Base-by-base conservation (phyloP, 805 yeast species). In the Zygoascus ofunaensis region DNA sequence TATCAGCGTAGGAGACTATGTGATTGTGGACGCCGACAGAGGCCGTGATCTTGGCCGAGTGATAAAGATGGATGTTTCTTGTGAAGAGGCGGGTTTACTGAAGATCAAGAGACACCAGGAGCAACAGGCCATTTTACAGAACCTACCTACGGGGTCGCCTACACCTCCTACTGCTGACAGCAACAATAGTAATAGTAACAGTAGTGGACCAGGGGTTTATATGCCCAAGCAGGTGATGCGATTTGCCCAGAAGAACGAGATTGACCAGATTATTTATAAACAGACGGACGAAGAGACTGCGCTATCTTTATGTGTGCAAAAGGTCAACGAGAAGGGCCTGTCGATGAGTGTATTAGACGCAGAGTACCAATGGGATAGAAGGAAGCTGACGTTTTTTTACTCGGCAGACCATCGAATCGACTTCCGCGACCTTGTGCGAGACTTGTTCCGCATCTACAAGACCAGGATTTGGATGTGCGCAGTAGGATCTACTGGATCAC, bases 401-500 rank as follows among this genome's bases (percentile, higher is more conserved):
- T 56, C 59, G n/a, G 76, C 80, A 43, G 68, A 69, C 42, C 74
- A 76, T 51, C 69, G 94, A 50, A 80, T 84, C 45, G 94, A 84
- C 60, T 82, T 82, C 60, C 68, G 92, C 49, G 87, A 81, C 51
- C 71, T 83, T 59, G 87, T 82, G 5, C 72, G 83, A 38, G 92
- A 83, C 51, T 66, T 82, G 45, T 82, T 82, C 64, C 68, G 84
- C 48, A 74, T 79, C 41, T 83, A 81, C 70, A 82, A 83, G 64
- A 82, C 90, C 3, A 69, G 92, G 52, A 82, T 82, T 55, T 84
- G 94, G 94, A 82, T 84, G 92, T 82, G 90, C 63, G 86, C 87
- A 3, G 83, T 78, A 3, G 37, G 35, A 14, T 19, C 37, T 14
- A 36, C 30, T 7, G 7, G 17, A 17, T 4, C 39, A 10, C 15